A percentile compares a stretch with the other conserved stretches of the same genome.
Conservation (phyloP, 75 land plant genomes). For the Isoetes taiwanensis region DNA sequence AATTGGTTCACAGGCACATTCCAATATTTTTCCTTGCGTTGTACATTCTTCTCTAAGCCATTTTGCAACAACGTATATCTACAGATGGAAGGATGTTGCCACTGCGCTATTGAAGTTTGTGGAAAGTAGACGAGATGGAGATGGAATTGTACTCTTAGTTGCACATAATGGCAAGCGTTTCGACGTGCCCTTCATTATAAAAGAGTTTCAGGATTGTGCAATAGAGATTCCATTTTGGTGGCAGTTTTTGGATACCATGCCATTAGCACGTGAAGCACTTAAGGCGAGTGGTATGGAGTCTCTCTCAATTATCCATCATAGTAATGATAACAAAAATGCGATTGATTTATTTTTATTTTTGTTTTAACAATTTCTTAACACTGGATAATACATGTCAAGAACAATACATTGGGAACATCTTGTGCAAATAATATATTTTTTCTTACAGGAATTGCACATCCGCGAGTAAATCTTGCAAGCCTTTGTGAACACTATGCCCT, state of each 20-base stretch:
- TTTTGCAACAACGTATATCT: not conserved
- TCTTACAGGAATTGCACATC: conserved; percentile 8
- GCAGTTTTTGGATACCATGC: conserved; percentile 64
- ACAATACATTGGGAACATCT: not conserved
- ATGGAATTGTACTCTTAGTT: conserved; percentile 43
- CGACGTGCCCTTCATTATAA: conserved; percentile 69
- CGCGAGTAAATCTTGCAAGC: conserved; percentile 12
- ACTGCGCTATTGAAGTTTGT: conserved; percentile 53
- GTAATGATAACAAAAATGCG: not conserved
- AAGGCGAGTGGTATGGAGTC: conserved; percentile 25
- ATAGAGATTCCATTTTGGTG: conserved; percentile 54
- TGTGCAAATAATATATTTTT: not conserved
- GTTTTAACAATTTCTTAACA: not conserved
- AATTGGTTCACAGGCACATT: too few relatives aligned
- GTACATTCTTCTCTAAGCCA: not conserved
- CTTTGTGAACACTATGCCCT: conserved; percentile 46
- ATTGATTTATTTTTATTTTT: not conserved
- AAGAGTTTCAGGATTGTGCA: conserved; percentile 55
- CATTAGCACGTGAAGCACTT: conserved; percentile 49
- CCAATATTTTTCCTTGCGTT: not conserved
- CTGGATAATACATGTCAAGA: not conserved
- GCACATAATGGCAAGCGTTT: conserved; percentile 76
- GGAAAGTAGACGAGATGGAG: conserved; percentile 47
- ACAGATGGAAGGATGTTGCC: conserved; percentile 66
- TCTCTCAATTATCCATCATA: not conserved